Conservation (phyloP, 768 basidiomycete genomes). For the Filobasidium floriforme region DNA sequence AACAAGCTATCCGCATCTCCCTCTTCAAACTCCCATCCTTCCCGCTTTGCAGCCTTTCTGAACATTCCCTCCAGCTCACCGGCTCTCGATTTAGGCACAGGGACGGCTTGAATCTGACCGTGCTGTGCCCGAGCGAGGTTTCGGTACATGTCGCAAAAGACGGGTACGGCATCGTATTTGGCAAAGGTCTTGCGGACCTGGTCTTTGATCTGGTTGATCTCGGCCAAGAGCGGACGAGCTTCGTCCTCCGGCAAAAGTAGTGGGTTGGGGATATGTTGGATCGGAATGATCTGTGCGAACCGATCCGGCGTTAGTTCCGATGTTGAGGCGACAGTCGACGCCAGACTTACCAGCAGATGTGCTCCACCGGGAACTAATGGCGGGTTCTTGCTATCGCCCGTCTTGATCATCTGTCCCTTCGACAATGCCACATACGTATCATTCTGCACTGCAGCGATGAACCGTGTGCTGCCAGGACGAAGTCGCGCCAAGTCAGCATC, state of each 20-base stretch:
- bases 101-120: constrained; percentile 74
- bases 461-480: constrained; percentile 85
- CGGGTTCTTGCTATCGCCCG: constrained; percentile 48
- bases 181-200: constrained; percentile 67
- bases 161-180: constrained; percentile 59
- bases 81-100: constrained; percentile 50
- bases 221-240: constrained; percentile 63
- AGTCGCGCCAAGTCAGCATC: too few relatives aligned
- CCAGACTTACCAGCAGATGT: constrained; percentile 77
- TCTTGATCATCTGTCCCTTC: constrained; percentile 87
- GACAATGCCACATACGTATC: constrained; percentile 96
- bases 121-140: constrained; percentile 81
- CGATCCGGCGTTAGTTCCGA: neutral
- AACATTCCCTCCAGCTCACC: constrained; percentile 48
- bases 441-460: constrained; percentile 84
- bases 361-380: constrained; percentile 80
- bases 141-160: constrained; percentile 82
- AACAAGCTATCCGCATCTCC: constrained; percentile 57
- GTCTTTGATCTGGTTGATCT: constrained; percentile 73
- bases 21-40: constrained; percentile 60
- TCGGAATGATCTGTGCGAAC: constrained; percentile 49
- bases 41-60: constrained; percentile 57
- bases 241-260: constrained; percentile 72
- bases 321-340: too few relatives aligned
- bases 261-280: constrained; percentile 80